These are phyloP conservation scores for Zasmidium angulare DNA, from an alignment of 2,329 filamentous ascomycete species.

Conservation along the genomic window DNA sequence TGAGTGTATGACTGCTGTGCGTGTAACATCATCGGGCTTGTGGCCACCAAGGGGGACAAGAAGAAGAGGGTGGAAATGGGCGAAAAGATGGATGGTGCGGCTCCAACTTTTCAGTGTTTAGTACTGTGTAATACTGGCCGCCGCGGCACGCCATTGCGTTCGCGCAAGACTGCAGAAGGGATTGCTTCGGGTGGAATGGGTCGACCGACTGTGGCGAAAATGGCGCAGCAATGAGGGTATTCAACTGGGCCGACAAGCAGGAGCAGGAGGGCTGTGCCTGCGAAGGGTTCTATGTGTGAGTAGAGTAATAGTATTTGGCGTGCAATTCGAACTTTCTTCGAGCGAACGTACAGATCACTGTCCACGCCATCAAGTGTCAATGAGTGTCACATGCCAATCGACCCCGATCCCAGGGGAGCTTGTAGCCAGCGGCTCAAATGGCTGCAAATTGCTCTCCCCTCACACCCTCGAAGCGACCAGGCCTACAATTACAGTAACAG, in stretches of 20 bases:
- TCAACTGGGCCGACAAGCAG: neutral
- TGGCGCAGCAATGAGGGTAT: neutral
- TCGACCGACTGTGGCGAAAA: too few species aligned
- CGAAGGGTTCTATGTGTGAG: slow-evolving; percentile 1
- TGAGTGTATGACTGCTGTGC: slow-evolving; percentile 3
- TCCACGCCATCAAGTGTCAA: too few species aligned
- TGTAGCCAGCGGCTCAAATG: too few species aligned
- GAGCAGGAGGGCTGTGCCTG: neutral
- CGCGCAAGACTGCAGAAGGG: neutral
- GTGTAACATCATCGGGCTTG: neutral
- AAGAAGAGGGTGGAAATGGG: neutral
- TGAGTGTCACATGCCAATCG: too few species aligned
- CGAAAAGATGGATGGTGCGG: neutral
- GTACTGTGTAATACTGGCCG: neutral
- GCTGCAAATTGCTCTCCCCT: too few species aligned
- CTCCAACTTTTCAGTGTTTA: neutral
- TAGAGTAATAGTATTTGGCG: slow-evolving; percentile 6
- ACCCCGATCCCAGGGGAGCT: too few species aligned
- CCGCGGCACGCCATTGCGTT: neutral
- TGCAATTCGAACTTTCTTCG: neutral
- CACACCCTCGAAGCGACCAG: too few species aligned
- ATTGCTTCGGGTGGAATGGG: neutral
- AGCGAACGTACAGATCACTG: too few species aligned
- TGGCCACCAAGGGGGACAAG: neutral
- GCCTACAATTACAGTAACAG: too few species aligned